Conservation (phyloP, 2,329 filamentous ascomycete species). For the Trichoderma endophyticum region DNA sequence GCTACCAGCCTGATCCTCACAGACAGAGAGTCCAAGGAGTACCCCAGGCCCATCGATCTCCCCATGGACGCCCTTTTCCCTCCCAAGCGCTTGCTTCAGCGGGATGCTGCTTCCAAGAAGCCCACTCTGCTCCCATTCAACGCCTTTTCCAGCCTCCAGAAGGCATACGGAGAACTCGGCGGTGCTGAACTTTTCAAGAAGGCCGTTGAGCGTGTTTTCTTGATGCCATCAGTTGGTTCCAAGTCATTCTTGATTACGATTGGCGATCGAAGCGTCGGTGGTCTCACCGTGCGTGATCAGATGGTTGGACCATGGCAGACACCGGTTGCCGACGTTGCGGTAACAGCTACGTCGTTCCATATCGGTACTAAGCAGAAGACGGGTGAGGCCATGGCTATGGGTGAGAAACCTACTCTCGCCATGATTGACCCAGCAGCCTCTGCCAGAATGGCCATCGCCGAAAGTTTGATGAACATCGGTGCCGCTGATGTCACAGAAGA, state of each 20-base stretch:
- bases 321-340: constrained; percentile 89
- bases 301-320: constrained; percentile 97
- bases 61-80: constrained; percentile 88
- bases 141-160: constrained; percentile 59
- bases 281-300: constrained; percentile 83
- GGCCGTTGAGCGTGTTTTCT: constrained; percentile 77
- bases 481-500: constrained; percentile 70
- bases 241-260: constrained; percentile 98
- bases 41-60: constrained; percentile 79
- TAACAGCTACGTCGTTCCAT: constrained; percentile 79
- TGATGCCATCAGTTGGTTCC: constrained; percentile 86
- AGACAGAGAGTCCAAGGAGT: constrained; percentile 72
- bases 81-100: constrained; percentile 77
- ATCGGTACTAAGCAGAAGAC: constrained; percentile 63
- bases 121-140: constrained; percentile 70
- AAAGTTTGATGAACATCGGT: constrained; percentile 88
- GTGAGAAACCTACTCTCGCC: constrained; percentile 84
- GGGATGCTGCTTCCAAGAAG: constrained; percentile 68
- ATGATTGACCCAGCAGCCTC: constrained; percentile 88
- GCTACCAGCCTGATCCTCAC: constrained; percentile 73
- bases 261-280: constrained; percentile 86
- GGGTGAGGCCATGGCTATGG: constrained; percentile 98
- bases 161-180: constrained; percentile 55
- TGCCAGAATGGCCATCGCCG: constrained; percentile 92
- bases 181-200: constrained; percentile 55